Evolutionary conservation across 1,284 basidiomycete genomes (phyloP).

Genomic region (Pseudozyma hubeiensis): DNA sequence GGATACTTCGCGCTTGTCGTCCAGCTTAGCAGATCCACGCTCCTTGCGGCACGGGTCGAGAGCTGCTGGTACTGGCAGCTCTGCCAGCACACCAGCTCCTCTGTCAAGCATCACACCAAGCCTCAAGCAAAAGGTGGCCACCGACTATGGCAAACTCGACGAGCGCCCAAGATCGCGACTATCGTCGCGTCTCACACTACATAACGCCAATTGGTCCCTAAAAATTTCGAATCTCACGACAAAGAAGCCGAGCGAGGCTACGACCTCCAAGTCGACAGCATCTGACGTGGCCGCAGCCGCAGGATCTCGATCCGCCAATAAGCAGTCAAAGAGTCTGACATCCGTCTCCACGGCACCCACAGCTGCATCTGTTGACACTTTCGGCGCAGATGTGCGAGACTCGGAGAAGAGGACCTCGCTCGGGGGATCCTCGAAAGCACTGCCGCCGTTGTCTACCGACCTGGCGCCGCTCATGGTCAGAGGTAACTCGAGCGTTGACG

Average conservation of each 20-base stretch:
- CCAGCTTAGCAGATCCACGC: no score
- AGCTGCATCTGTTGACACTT: background rate
- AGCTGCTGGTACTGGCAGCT: background rate
- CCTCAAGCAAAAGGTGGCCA: conserved; percentile 9
- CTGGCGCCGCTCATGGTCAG: conserved; percentile 7
- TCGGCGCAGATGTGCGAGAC: background rate
- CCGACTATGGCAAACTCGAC: conserved; percentile 26
- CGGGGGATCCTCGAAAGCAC: background rate
- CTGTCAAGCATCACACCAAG: conserved; percentile 3
- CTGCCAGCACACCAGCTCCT: conserved; percentile 1
- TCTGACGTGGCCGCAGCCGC: background rate
- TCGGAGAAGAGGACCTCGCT: background rate
- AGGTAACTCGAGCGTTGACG: conserved; percentile 11
- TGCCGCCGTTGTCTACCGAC: conserved; percentile 7
- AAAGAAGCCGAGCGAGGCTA: conserved; percentile 11
- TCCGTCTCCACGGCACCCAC: conserved; percentile 5
- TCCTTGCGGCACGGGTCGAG: no score
- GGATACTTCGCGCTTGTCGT: no score
- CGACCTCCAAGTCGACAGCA: background rate
- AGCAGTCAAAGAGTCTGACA: conserved; percentile 17
- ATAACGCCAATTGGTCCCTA: conserved; percentile 17
- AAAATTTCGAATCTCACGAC: conserved; percentile 22
- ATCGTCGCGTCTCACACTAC: conserved; percentile 27
- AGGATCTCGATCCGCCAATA: background rate
- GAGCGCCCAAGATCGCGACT: conserved; percentile 26